Percentiles rank a stretch among this genome's conserved stretches.
Conservation (phyloP, 352 stramenopile species). For the Phytopythium delawarense region DNA sequence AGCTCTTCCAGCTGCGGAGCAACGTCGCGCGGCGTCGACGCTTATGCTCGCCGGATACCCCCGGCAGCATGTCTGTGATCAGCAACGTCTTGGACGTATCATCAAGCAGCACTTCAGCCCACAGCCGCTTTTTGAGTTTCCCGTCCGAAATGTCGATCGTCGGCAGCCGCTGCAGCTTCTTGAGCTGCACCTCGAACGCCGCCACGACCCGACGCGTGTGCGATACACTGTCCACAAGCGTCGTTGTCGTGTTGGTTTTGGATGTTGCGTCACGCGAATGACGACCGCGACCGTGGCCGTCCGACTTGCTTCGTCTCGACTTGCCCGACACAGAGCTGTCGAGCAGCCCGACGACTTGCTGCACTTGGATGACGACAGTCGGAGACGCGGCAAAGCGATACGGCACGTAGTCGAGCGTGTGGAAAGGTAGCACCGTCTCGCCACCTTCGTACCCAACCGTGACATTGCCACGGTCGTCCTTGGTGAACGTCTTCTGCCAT, state of each 20-base stretch:
- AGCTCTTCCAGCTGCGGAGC: constrained; percentile 75
- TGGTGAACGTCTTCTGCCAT: constrained; percentile 73
- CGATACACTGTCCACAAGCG: constrained; percentile 8
- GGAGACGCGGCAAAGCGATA: constrained; percentile 63
- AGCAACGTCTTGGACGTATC: constrained; percentile 77
- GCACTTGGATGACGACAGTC: constrained; percentile 69
- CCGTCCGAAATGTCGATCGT: constrained; percentile 74
- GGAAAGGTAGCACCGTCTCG: constrained; percentile 67
- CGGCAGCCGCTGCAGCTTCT: constrained; percentile 76
- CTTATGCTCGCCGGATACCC: constrained; percentile 66
- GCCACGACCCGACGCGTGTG: constrained; percentile 35
- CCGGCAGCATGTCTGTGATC: constrained; percentile 78
- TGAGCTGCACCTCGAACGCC: constrained; percentile 77
- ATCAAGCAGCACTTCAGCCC: constrained; percentile 73
- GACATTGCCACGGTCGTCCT: constrained; percentile 42
- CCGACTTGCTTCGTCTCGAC: constrained; percentile 5
- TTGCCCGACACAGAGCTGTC: neutral
- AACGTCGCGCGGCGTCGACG: constrained; percentile 58
- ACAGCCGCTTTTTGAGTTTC: constrained; percentile 56
- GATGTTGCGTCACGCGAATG: neutral
- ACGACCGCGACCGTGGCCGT: neutral
- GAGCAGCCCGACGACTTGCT: constrained; percentile 41
- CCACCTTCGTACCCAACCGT: constrained; percentile 55
- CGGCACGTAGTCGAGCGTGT: constrained; percentile 77
- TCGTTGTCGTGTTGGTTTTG: neutral